Percentiles rank a stretch among this genome's conserved stretches.
Evolutionary conservation across 2,329 filamentous ascomycete genomes (phyloP).

Genomic region (Ceratocystis lukuohia): DNA sequence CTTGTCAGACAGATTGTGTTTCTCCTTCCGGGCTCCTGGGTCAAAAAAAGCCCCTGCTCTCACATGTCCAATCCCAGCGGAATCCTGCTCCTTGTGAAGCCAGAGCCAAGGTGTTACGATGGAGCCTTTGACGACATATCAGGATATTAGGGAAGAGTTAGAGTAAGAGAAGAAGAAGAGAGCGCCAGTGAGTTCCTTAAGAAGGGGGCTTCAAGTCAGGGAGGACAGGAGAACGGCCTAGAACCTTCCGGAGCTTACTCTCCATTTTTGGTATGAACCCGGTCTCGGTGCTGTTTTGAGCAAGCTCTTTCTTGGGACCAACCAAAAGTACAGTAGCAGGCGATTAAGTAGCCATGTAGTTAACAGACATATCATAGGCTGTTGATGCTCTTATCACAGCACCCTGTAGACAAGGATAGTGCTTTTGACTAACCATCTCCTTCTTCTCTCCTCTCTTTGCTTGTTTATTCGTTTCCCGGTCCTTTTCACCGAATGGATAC

Average conservation of each 20-base stretch:
- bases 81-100: constrained; percentile 3
- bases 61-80: constrained; percentile 5
- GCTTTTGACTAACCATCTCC: background rate
- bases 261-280: background rate
- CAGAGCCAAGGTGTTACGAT: background rate
- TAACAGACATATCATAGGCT: background rate
- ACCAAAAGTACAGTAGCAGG: background rate
- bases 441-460: background rate
- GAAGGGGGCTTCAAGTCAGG: no score
- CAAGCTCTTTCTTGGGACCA: background rate
- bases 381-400: background rate
- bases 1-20: constrained; percentile 3
- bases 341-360: no score
- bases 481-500: background rate
- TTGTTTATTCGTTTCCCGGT: background rate
- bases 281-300: background rate
- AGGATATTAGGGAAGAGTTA: background rate
- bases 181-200: background rate
- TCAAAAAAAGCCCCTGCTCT: constrained; percentile 4
- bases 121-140: background rate
- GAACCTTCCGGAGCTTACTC: background rate
- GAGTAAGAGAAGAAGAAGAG: background rate
- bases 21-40: constrained; percentile 6
- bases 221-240: background rate
- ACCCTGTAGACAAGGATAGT: background rate